These are phyloP conservation scores for Kwoniella dendrophila DNA, from an alignment of 768 basidiomycete species.

Conservation along the genomic window DNA sequence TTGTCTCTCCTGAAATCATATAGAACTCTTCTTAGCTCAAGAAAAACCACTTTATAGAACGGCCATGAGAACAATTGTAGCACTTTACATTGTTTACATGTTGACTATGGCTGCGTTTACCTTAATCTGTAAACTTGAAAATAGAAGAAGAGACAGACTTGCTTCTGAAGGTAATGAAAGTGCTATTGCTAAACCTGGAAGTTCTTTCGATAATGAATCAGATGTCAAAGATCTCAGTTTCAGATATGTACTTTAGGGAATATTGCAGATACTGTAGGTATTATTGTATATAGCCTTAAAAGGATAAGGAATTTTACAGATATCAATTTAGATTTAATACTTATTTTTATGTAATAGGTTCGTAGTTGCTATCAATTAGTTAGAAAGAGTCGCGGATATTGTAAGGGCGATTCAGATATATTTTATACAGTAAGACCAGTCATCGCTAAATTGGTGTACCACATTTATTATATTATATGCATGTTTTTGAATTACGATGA, in stretches of 20 bases:
- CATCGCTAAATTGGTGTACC: no score
- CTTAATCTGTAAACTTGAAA: slow-evolving; percentile 33
- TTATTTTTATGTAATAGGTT: no score
- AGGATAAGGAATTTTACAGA: no score
- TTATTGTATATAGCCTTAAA: no score
- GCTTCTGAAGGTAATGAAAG: slow-evolving; percentile 33
- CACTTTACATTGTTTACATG: slow-evolving; percentile 30
- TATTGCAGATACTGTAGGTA: no score
- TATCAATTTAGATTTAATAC: no score
- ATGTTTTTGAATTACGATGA: no score
- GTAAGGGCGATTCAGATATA: no score
- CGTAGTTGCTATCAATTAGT: no score
- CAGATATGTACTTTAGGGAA: slow-evolving; percentile 33
- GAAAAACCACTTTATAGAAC: slow-evolving; percentile 37
- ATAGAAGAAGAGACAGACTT: slow-evolving; percentile 34
- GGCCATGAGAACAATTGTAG: slow-evolving; percentile 31
- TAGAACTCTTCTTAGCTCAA: slow-evolving; percentile 11
- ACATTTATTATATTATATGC: no score
- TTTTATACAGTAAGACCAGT: no score
- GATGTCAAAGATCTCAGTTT: slow-evolving; percentile 38
- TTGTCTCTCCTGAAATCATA: background rate
- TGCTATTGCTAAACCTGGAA: slow-evolving; percentile 22
- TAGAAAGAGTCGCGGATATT: no score
- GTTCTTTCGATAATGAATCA: slow-evolving; percentile 28
- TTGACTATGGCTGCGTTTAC: slow-evolving; percentile 24